A percentile compares a stretch with the other conserved stretches of the same genome.
phyloP scores from a whole-genome alignment of 805 yeast species.

The Wickerhamomyces mucosus region DNA sequence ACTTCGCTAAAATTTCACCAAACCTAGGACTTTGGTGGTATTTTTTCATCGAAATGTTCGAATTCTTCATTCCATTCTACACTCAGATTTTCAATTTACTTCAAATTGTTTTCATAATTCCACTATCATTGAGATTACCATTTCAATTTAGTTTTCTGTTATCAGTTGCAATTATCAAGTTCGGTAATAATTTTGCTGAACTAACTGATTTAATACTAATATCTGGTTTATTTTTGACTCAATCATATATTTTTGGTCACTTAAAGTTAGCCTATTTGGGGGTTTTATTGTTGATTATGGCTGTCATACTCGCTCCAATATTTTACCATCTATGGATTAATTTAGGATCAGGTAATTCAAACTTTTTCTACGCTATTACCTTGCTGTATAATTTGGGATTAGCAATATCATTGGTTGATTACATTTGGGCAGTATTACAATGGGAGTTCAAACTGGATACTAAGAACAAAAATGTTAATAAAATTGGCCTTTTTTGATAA shows the following conservation, averaged over 20 bases:
- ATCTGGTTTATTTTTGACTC: conserved; percentile 36
- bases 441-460: conserved; percentile 5
- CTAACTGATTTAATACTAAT: conserved; percentile 63
- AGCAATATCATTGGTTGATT: conserved; percentile 59
- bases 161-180: conserved; percentile 41
- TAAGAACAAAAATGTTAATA: not conserved
- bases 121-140: conserved; percentile 67
- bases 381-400: conserved; percentile 69
- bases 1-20: conserved; percentile 68
- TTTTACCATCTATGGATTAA: conserved; percentile 93
- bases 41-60: conserved; percentile 91
- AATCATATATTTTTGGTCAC: conserved; percentile 32
- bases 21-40: conserved; percentile 99
- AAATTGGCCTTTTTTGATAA: not conserved
- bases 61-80: conserved; percentile 77
- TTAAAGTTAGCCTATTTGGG: conserved; percentile 39
- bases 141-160: conserved; percentile 48
- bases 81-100: conserved; percentile 76
- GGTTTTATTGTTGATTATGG: conserved; percentile 42
- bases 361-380: conserved; percentile 92
- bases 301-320: conserved; percentile 68
- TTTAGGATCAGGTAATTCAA: conserved; percentile 90
- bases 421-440: conserved; percentile 55
- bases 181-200: conserved; percentile 81
- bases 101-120: conserved; percentile 55